Evolutionary conservation across 768 basidiomycete genomes (phyloP).

Genomic region (Leccinum broughii): DNA sequence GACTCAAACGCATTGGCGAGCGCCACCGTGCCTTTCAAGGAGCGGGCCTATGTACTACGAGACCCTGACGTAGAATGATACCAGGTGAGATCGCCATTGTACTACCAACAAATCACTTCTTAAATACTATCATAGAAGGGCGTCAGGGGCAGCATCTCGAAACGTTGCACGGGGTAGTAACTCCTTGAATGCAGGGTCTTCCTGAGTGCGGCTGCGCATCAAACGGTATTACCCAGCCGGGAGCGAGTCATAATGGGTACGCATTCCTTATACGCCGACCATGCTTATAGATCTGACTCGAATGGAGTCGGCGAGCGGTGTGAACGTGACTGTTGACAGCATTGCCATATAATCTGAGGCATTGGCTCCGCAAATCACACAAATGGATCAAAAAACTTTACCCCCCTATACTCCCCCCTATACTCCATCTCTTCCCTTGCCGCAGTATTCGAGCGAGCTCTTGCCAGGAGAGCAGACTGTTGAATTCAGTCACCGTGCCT

Average conservation of each 20-base stretch:
- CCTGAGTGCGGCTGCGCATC: neutral
- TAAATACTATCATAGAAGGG: neutral
- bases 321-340: neutral
- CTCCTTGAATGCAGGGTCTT: neutral
- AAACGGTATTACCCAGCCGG: neutral
- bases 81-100: neutral
- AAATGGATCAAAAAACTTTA: constrained; percentile 26
- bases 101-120: neutral
- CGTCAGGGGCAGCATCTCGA: neutral
- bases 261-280: neutral
- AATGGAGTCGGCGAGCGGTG: neutral
- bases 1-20: neutral
- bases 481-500: constrained; percentile 38
- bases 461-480: constrained; percentile 51
- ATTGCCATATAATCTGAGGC: neutral
- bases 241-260: neutral
- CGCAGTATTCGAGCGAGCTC: constrained; percentile 54
- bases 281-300: constrained; percentile 5
- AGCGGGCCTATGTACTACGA: no score
- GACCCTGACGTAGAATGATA: neutral
- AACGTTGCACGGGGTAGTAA: neutral
- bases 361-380: neutral
- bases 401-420: constrained; percentile 59
- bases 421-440: constrained; percentile 51
- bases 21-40: neutral